Evolutionary conservation across 805 yeast species (phyloP).

Genomic region (Pichia pseudocactophila): DNA sequence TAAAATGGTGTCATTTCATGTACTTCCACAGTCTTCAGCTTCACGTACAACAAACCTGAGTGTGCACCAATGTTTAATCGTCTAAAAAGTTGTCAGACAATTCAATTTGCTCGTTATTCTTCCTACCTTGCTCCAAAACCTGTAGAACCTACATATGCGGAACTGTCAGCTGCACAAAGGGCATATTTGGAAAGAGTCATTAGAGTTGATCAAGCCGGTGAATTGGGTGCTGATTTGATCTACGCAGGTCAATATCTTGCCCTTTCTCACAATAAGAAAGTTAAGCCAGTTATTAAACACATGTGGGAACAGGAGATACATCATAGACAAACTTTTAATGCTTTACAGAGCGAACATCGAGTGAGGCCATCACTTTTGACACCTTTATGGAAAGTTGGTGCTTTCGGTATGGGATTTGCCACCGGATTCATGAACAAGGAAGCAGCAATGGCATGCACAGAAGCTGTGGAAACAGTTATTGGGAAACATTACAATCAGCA

Average conservation of each 20-base stretch:
- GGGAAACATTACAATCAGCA: constrained; percentile 94
- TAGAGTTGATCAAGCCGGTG: constrained; percentile 97
- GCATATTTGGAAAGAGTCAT: constrained; percentile 68
- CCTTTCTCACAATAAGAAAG: constrained; percentile 58
- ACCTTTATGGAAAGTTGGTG: constrained; percentile 91
- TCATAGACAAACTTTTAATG: constrained; percentile 80
- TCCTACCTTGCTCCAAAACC: constrained; percentile 9
- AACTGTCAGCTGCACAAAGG: constrained; percentile 42
- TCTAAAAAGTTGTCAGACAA: constrained; percentile 14
- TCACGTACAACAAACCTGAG: not conserved
- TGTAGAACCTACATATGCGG: constrained; percentile 19
- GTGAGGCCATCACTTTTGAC: constrained; percentile 89
- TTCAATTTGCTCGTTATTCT: constrained; percentile 5
- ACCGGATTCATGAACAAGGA: constrained; percentile 86
- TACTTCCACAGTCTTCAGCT: not conserved
- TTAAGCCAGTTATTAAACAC: constrained; percentile 74
- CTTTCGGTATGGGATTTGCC: constrained; percentile 73
- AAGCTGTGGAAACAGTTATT: constrained; percentile 96
- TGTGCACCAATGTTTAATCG: not conserved
- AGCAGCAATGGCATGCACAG: constrained; percentile 99
- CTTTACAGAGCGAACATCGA: constrained; percentile 62
- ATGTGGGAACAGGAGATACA: constrained; percentile 98
- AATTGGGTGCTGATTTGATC: constrained; percentile 88
- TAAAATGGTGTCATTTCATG: too few species aligned
- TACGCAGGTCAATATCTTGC: constrained; percentile 86